Evolutionary conservation across 1,284 basidiomycete genomes (phyloP), one percentile per base, ranked within the genome.

Genomic region (Microbotryum saponariae): DNA sequence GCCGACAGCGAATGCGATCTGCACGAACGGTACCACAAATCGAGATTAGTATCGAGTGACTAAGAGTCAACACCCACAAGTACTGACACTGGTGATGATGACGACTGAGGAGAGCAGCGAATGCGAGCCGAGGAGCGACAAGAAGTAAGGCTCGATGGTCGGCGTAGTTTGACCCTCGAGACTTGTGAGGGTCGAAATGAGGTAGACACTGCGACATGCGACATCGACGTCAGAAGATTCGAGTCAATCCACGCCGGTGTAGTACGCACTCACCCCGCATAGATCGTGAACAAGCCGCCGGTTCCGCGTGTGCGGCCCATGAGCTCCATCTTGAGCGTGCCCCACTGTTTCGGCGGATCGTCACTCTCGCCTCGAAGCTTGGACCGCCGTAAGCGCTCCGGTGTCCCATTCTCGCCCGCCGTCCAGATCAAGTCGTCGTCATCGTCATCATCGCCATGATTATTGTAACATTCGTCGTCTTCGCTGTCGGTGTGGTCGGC

Each of bases 91-190:
- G 20, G 65, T 72, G 56, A 72, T 59, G 33, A 74, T 72, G 29
- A 68, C 65, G 46, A 74, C 65, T 18, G 69, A 65, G 27, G 63
- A 61, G 6, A 74, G 59, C 53, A 68, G 60, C 27, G 66, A 65
- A 58, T 74, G 73, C n/a, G 66, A 64, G 14, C 63, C 61, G 53
- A 73, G 69, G 6, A 67, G 58, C 18, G 68, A 70, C 25, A 74
- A 66, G 58, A 72, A 71, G 61, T 72, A 74, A 2, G 73, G 73
- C 58, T 74, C 73, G 47, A 74, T 61, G 10, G 70, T 66, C 44
- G 71, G 69, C 5, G 69, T 70, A 14, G 67, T 71, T 51, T 72
- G 72, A 10, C 66, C 62, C 23, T 72, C 72, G 46, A 72, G 66
- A 16, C 68, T 68, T 3, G 64, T 69, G 23, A 71, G 54, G 5